Conservation (phyloP, 169 alveolate species). For the Eimeria sp. region DNA sequence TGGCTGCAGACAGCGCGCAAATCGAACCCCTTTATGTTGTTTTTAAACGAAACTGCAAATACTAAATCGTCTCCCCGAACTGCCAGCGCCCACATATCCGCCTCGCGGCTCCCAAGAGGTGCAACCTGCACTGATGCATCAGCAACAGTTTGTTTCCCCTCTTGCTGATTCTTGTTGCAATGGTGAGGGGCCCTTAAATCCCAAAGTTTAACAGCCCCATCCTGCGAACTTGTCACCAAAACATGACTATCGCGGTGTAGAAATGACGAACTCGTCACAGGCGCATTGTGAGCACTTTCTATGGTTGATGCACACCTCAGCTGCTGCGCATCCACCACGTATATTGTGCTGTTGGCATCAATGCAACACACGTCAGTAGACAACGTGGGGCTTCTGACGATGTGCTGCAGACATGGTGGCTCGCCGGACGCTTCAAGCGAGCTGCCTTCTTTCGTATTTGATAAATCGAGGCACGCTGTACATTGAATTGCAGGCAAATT, state of each 20-base stretch:
- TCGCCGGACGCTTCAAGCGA: neutral
- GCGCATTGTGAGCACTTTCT: constrained; percentile 15
- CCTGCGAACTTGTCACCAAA: constrained; percentile 36
- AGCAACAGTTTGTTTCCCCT: neutral
- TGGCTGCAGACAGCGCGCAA: constrained; percentile 25
- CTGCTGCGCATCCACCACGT: neutral
- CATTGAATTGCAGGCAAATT: neutral
- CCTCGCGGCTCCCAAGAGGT: constrained; percentile 54
- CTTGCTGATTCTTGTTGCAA: neutral
- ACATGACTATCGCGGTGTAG: constrained; percentile 19
- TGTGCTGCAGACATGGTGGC: constrained; percentile 59
- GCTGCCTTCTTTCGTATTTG: neutral
- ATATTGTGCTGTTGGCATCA: neutral
- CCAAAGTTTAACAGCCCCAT: constrained; percentile 48
- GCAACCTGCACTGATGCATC: constrained; percentile 54
- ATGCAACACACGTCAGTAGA: constrained; percentile 34
- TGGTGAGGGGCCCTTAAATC: constrained; percentile 9
- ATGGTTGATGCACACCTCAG: constrained; percentile 47
- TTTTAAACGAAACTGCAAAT: constrained; percentile 27
- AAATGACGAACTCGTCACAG: constrained; percentile 24
- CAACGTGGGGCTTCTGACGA: neutral
- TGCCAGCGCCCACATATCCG: constrained; percentile 56
- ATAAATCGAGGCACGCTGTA: neutral
- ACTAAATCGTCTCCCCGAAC: constrained; percentile 23
- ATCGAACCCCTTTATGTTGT: constrained; percentile 7